Evolutionary conservation across 169 alveolate genomes (phyloP), one percentile per base, ranked within the genome.

Genomic region (Cardiosporidium cionae): DNA sequence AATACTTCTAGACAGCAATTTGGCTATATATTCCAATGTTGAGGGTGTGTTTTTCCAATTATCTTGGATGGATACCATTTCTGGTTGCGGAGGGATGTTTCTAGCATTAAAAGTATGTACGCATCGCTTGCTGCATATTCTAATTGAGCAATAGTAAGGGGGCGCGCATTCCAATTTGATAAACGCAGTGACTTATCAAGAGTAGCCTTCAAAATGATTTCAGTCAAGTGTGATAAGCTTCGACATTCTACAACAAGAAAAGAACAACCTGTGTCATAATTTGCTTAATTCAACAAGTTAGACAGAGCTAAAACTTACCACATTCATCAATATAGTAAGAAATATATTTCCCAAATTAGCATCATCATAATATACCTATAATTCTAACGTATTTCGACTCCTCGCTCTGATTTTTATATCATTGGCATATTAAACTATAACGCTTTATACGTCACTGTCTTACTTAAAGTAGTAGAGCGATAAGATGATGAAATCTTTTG

Each of bases 101-200:
- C 87, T 27, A 82, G 44, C 33, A 52, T 36, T 63, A 82, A 78
- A 37, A 82, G 86, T n/a, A 86, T 77, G 31, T 81, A 83, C 32
- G 96, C 91, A 72, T 92, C 96, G 25, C 86, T 53, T 9, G 93
- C 91, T 6, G 92, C 95, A 83, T 92, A 92, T 68, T 81, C 91
- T 4, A 80, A 22, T 80, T 92, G 93, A 32, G 91, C 76, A 66
- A 68, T 34, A 62, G 90, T 73, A 32, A 92, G 83, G 25, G 96
- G 96, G 62, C 94, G 85, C 70, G 76, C 77, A 63, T 89, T 91
- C 95, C 96, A 92, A 74, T 90, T 90, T 22, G 94, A 85, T 73
- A 84, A 82, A 77, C 90, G 92, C 71, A 86, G 90, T 62, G 67
- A 35, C 84, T 92, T 92, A 65, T 92, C 82, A 52, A 92, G 75